Percentiles rank a stretch among this genome's conserved stretches.
Evolutionary conservation across 306 rosid species (phyloP).

Genomic region (Alnus rubra): DNA sequence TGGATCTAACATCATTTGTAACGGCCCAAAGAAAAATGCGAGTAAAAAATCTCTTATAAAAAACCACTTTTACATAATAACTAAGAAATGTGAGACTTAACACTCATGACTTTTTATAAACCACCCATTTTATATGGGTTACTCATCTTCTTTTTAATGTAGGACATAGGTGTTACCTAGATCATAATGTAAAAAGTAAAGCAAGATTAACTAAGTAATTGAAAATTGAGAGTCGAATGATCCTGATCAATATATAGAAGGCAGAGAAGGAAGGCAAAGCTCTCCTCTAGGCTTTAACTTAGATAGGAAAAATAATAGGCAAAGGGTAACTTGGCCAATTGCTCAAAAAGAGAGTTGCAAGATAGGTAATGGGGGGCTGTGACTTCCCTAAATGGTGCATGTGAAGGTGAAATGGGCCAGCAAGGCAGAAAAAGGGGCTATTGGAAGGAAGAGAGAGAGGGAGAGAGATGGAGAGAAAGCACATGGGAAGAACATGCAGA

Average conservation of each 20-base stretch:
- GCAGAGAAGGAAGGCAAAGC: background rate
- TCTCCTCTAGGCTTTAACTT: constrained; percentile 3
- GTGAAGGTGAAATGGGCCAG: constrained; percentile 81
- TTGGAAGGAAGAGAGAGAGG: constrained; percentile 28
- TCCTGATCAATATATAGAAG: too few species aligned
- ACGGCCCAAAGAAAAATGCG: too few species aligned
- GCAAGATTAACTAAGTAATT: background rate
- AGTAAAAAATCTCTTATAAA: too few species aligned
- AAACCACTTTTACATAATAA: too few species aligned
- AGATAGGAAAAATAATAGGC: background rate
- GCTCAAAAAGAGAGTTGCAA: constrained; percentile 7
- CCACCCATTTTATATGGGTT: too few species aligned
- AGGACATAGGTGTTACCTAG: too few species aligned
- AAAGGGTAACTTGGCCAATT: constrained; percentile 30
- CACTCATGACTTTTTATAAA: too few species aligned
- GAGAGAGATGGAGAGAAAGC: constrained; percentile 10
- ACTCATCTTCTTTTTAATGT: too few species aligned
- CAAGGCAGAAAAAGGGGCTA: constrained; percentile 36
- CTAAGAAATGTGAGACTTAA: too few species aligned
- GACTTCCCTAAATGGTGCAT: constrained; percentile 71
- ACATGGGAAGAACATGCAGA: constrained; percentile 72
- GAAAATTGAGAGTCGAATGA: too few species aligned
- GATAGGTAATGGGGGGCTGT: constrained; percentile 38
- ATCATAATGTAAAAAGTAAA: background rate
- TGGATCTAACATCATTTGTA: too few species aligned